Base-by-base conservation (phyloP, 805 yeast genomes). In the Pichia exigua region DNA sequence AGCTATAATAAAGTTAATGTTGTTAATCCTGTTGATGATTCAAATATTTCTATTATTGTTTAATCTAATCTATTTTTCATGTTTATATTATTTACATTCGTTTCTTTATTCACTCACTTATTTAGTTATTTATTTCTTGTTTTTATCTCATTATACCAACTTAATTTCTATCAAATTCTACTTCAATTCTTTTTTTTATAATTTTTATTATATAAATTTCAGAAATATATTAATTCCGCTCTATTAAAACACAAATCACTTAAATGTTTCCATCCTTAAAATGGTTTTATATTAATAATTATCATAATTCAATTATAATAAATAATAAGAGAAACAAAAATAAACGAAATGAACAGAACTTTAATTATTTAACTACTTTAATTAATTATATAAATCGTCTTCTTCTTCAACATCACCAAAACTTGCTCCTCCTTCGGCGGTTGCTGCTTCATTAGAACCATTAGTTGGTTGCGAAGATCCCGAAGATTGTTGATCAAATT, bases 371-470 rank as follows among this genome's bases (percentile, higher is more conserved):
- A 45, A 18, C 24, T n/a, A 45, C 4, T n/a, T n/a, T 27, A 13
- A 26, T 42, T 57, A 71, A 59, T 72, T 70, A 64, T 72, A 72
- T 46, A 72, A 65, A 57, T 72, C 75, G 58, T 72, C 75, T 52
- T 74, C 78, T 44, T 69, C 73, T 49, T 74, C 82, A 52, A 70
- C 81, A 53, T 69, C 65, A 27, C 76, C 81, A 57, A 77, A 78
- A 21, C 79, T 75, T 39, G 78, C 77, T 42, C 70, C 69, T 45
- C 57, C 61, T 35, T 56, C 68, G 26, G 68, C 64, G 2, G 35
- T 13, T 20, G 67, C 66, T 44, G 65, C 67, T 38, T 63, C 61
- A 46, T 67, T 68, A 20, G 66, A 62, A 48, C 65, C 62, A 44
- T 50, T 32, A 11, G 53, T 44, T 24, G 28, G 44, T 28, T 28